Percentiles rank a stretch among this genome's conserved stretches.
Evolutionary conservation across 2,329 filamentous ascomycete genomes (phyloP).

Genomic region (Curvularia eragrostidis): DNA sequence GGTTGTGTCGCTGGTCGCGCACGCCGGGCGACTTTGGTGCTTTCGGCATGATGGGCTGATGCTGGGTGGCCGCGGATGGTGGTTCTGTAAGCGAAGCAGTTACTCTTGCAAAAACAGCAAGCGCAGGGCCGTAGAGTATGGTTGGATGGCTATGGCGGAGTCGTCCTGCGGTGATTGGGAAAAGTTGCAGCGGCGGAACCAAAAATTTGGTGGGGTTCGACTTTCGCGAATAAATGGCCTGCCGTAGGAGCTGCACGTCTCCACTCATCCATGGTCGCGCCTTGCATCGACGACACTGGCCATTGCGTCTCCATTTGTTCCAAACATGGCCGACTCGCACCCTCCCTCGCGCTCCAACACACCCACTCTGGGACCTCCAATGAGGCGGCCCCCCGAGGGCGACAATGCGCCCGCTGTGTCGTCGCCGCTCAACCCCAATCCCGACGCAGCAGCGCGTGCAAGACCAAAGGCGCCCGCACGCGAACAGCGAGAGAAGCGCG

Average conservation of each 20-base stretch:
- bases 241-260: slow-evolving; percentile 22
- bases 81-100: too few species aligned
- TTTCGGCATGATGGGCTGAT: slow-evolving; percentile 73
- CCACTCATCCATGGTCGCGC: slow-evolving; percentile 8
- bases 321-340: slow-evolving; percentile 46
- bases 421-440: slow-evolving; percentile 74
- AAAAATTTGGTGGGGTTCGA: slow-evolving; percentile 26
- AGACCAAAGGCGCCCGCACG: slow-evolving; percentile 50
- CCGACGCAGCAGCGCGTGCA: slow-evolving; percentile 55
- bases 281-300: slow-evolving; percentile 9
- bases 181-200: slow-evolving; percentile 18
- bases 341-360: slow-evolving; percentile 47
- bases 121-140: not conserved
- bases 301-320: slow-evolving; percentile 10
- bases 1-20: slow-evolving; percentile 79
- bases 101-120: not conserved
- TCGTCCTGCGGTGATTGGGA: slow-evolving; percentile 7
- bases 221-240: slow-evolving; percentile 20
- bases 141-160: not conserved
- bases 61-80: not conserved
- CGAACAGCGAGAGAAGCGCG: slow-evolving; percentile 59
- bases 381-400: slow-evolving; percentile 72
- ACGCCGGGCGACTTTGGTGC: slow-evolving; percentile 63
- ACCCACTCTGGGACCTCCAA: slow-evolving; percentile 53
- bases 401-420: slow-evolving; percentile 73